Percentiles rank a stretch among this genome's conserved stretches.
These are phyloP conservation scores for Venturia oleaginea DNA, from an alignment of 2,329 filamentous ascomycete species.

Conservation along the genomic window DNA sequence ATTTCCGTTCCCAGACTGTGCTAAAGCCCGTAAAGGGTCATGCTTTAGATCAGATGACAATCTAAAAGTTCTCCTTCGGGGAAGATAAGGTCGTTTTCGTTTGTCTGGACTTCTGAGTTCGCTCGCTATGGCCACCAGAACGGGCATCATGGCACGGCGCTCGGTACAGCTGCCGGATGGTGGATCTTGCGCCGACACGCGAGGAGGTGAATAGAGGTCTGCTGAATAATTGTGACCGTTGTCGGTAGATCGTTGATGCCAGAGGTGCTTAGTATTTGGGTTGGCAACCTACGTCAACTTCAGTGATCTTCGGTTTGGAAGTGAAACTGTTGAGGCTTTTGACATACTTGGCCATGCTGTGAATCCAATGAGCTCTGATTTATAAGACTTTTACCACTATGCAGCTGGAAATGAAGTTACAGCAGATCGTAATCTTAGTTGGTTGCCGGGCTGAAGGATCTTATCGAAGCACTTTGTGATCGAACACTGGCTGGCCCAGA, in stretches of 20 bases:
- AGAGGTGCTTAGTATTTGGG: too few species aligned
- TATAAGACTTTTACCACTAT: neutral
- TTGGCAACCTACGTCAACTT: too few species aligned
- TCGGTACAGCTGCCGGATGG: neutral
- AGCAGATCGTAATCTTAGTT: neutral
- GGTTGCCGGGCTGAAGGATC: neutral
- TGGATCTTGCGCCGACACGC: neutral
- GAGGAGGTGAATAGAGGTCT: neutral
- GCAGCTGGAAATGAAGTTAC: neutral
- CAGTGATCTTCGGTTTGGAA: neutral
- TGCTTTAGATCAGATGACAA: neutral
- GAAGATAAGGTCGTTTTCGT: neutral
- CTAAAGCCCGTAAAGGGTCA: neutral
- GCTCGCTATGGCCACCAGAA: neutral
- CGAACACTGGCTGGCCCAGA: neutral
- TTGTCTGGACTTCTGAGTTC: neutral
- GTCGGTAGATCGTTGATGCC: neutral
- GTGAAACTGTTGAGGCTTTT: neutral
- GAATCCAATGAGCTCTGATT: neutral
- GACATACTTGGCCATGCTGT: neutral
- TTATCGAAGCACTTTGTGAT: neutral
- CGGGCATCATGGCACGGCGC: neutral
- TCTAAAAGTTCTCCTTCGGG: neutral
- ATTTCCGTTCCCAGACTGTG: neutral
- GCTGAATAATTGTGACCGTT: neutral